Evolutionary conservation across 345 rosid genomes (phyloP).

Genomic region (Populus nigra): DNA sequence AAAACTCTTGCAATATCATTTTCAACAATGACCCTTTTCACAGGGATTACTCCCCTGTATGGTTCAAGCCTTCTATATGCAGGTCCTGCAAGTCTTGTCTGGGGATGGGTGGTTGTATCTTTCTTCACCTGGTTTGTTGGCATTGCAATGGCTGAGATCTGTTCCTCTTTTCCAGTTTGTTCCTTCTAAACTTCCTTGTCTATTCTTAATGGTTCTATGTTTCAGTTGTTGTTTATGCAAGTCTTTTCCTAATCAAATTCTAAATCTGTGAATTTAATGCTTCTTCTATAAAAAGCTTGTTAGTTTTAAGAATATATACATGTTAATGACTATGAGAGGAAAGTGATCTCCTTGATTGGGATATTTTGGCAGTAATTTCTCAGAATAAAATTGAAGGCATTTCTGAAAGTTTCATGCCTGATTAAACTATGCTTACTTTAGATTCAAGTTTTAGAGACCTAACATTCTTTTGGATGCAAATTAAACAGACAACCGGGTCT

Average conservation of each 20-base stretch:
- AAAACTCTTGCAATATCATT: constrained; percentile 60
- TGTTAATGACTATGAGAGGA: too few species aligned
- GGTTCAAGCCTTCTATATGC: constrained; percentile 59
- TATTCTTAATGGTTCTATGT: not conserved
- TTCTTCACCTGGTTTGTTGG: constrained; percentile 66
- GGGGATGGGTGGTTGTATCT: constrained; percentile 68
- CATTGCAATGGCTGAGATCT: constrained; percentile 64
- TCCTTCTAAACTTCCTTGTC: not conserved
- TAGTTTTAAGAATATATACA: not conserved
- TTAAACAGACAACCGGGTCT: constrained; percentile 61
- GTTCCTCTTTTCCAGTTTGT: constrained; percentile 62
- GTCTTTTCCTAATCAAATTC: not conserved
- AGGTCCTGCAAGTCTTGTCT: constrained; percentile 58
- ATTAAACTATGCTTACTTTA: not conserved
- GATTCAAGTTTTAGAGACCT: not conserved
- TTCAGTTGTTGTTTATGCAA: not conserved
- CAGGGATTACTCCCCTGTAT: constrained; percentile 54
- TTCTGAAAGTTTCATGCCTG: not conserved
- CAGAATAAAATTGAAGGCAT: not conserved
- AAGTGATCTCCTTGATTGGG: not conserved
- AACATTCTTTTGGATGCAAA: constrained; percentile 4
- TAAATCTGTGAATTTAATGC: not conserved
- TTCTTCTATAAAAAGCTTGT: not conserved
- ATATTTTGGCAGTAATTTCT: not conserved
- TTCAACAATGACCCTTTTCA: constrained; percentile 63